Evolutionary conservation across 768 basidiomycete genomes (phyloP).

Genomic region (Mycena filopes): DNA sequence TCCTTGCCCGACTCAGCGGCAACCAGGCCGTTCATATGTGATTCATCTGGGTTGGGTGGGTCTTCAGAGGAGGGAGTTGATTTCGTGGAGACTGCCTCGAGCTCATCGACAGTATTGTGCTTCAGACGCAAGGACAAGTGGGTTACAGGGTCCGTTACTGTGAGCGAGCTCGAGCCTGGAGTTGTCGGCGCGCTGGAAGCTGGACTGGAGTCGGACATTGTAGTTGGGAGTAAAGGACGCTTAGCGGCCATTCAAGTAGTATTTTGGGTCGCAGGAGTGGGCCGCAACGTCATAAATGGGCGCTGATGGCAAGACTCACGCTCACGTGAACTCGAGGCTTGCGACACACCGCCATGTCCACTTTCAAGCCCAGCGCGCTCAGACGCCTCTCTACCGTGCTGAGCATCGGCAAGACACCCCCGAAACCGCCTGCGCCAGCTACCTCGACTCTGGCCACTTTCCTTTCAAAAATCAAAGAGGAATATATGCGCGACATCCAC

Average conservation of each 20-base stretch:
- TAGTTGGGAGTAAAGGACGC: background rate
- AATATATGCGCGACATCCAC: conserved; percentile 68
- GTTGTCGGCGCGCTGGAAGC: conserved; percentile 1
- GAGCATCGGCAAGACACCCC: conserved; percentile 41
- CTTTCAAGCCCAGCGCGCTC: conserved; percentile 20
- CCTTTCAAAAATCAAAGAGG: conserved; percentile 60
- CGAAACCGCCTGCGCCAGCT: conserved; percentile 3
- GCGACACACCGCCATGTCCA: conserved; percentile 9
- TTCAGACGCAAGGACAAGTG: conserved; percentile 49
- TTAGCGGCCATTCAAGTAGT: too few species aligned
- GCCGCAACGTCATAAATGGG: too few species aligned
- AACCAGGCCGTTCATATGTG: conserved; percentile 43
- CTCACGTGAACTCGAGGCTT: conserved; percentile 24
- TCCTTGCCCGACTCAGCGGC: conserved; percentile 41
- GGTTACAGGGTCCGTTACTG: conserved; percentile 54
- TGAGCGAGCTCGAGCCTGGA: background rate
- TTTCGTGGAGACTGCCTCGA: conserved; percentile 47
- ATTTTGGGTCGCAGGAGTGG: too few species aligned
- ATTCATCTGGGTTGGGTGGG: conserved; percentile 34
- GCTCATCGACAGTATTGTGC: conserved; percentile 47
- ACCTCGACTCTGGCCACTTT: conserved; percentile 47
- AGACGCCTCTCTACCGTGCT: conserved; percentile 52
- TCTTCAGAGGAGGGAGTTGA: conserved; percentile 33
- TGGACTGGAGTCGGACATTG: background rate
- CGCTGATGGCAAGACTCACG: too few species aligned